phyloP scores from a whole-genome alignment of 2,329 filamentous ascomycete species.

The Penicillium psychrosexuale region DNA sequence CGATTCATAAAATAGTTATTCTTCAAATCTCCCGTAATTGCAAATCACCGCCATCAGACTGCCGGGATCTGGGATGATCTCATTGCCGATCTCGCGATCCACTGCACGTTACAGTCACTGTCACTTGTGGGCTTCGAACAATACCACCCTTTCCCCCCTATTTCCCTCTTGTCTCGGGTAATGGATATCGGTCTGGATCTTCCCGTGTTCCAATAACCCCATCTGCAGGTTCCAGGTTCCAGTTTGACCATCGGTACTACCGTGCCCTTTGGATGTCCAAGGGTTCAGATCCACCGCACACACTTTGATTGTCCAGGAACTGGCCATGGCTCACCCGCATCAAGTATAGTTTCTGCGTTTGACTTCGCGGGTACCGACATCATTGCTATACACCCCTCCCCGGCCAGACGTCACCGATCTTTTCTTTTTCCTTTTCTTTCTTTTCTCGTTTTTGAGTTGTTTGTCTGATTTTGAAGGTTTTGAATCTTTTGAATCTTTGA shows the following conservation, averaged over 20 bases:
- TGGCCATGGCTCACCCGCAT: constrained; percentile 13
- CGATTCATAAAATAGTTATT: too few species aligned
- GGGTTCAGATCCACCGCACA: background rate
- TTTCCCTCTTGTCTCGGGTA: constrained; percentile 2
- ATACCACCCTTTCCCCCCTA: constrained; percentile 1
- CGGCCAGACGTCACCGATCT: constrained; percentile 4
- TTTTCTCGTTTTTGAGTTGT: constrained; percentile 3
- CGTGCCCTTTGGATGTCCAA: constrained; percentile 7
- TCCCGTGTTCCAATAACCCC: background rate
- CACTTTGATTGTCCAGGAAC: constrained; percentile 8
- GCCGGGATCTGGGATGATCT: background rate
- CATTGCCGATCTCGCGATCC: background rate
- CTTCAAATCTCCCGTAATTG: too few species aligned
- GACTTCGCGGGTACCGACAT: constrained; percentile 16
- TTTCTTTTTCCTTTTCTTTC: background rate
- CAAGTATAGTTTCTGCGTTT: constrained; percentile 10
- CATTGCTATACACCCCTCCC: background rate
- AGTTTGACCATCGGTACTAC: constrained; percentile 13
- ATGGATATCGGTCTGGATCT: background rate
- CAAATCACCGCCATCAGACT: too few species aligned
- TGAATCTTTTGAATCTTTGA: background rate
- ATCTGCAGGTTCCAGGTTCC: background rate
- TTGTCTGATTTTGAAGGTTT: background rate
- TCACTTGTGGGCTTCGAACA: background rate
- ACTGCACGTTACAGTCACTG: background rate